phyloP scores from a whole-genome alignment of 345 rosid genomes.

The Linum lewisii region DNA sequence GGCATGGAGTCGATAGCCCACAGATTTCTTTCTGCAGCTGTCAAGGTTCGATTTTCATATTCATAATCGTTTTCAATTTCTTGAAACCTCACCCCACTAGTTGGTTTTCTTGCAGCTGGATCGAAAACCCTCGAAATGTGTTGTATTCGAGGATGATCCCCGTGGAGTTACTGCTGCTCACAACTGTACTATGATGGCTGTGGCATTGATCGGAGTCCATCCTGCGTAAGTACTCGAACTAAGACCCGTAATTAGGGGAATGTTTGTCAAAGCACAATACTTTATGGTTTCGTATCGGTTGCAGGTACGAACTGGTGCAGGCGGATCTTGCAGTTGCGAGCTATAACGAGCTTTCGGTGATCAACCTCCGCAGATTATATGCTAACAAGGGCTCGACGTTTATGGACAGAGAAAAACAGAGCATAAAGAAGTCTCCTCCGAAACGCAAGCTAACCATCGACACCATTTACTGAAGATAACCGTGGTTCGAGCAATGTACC shows the following conservation, averaged over 20 bases:
- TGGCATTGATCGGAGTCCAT: conserved; percentile 78
- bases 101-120: conserved; percentile 53
- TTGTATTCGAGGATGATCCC: conserved; percentile 91
- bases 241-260: no score
- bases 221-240: conserved; percentile 68
- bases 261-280: no score
- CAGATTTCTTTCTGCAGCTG: conserved; percentile 82
- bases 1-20: conserved; percentile 97
- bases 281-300: conserved; percentile 1
- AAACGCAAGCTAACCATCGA: conserved; percentile 78
- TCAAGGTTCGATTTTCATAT: conserved; percentile 60
- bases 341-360: conserved; percentile 83
- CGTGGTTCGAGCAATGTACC: conserved; percentile 9
- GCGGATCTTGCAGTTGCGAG: conserved; percentile 82
- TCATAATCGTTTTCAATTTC: no score
- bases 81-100: no score
- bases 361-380: conserved; percentile 76
- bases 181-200: conserved; percentile 97
- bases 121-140: conserved; percentile 88
- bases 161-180: conserved; percentile 89
- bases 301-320: conserved; percentile 89
- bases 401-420: conserved; percentile 86
- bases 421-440: conserved; percentile 56
- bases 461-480: conserved; percentile 53
- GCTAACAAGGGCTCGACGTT: conserved; percentile 83